Evolutionary conservation across 2,329 filamentous ascomycete species (phyloP).

Genomic region (Rosellinia necatrix): DNA sequence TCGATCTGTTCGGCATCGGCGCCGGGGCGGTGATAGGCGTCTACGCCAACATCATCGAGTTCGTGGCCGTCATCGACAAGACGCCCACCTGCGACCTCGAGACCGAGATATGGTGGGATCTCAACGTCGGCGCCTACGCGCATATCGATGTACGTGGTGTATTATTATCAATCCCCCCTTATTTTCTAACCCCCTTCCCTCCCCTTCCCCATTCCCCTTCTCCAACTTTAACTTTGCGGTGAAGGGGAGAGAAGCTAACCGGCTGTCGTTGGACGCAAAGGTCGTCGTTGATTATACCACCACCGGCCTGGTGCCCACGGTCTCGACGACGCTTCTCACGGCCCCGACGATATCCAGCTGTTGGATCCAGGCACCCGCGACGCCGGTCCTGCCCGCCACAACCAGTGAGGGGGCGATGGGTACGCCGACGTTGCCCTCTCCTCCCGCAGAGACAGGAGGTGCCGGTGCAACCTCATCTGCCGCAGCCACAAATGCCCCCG

Average conservation of each 20-base stretch:
- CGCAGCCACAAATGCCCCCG: neutral
- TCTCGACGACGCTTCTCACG: constrained; percentile 23
- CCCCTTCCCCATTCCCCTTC: neutral
- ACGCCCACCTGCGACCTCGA: constrained; percentile 21
- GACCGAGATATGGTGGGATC: constrained; percentile 22
- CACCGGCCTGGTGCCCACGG: constrained; percentile 22
- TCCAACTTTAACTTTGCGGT: too few relatives aligned
- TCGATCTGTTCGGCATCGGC: constrained; percentile 21
- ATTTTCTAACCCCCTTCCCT: too few relatives aligned
- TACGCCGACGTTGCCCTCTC: neutral
- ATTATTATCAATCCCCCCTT: too few relatives aligned
- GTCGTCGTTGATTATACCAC: constrained; percentile 25
- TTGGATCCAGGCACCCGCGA: neutral
- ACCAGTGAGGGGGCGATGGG: neutral
- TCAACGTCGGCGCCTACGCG: constrained; percentile 24
- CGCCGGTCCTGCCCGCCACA: neutral
- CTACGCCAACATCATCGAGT: constrained; percentile 25
- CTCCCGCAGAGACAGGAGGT: neutral
- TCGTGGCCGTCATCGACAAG: constrained; percentile 20
- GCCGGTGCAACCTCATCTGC: neutral
- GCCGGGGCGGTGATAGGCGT: constrained; percentile 22
- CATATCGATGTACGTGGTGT: constrained; percentile 19
- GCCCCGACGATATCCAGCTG: constrained; percentile 15
- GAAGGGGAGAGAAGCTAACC: too few relatives aligned
- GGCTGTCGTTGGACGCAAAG: constrained; percentile 4